Evolutionary conservation across 192 early-diverging fungal species (phyloP).

Genomic region (Umbelopsis isabellina): DNA sequence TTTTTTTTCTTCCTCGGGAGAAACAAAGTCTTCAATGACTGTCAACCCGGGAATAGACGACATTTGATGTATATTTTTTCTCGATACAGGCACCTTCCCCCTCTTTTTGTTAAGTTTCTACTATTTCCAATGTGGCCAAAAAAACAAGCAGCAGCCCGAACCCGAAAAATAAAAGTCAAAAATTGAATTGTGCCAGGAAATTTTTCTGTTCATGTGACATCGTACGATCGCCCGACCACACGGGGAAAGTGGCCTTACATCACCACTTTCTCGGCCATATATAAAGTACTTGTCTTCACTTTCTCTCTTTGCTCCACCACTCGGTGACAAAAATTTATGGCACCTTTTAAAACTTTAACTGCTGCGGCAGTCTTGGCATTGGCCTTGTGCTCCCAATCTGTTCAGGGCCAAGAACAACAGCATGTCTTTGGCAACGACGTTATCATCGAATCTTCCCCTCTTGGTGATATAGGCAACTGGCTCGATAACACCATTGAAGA

Average conservation of each 20-base stretch:
- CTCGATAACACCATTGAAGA: not conserved
- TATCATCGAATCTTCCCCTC: not conserved
- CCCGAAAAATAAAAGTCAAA: not conserved
- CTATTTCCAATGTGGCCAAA: not conserved
- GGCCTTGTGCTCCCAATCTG: not conserved
- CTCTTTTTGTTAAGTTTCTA: too few relatives aligned
- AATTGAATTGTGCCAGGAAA: too few relatives aligned
- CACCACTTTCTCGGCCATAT: not conserved
- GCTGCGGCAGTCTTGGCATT: constrained; percentile 6
- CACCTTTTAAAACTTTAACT: constrained; percentile 15
- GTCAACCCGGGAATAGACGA: constrained; percentile 39
- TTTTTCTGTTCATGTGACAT: constrained; percentile 7
- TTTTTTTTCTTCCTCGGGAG: constrained; percentile 46
- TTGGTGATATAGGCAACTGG: constrained; percentile 8
- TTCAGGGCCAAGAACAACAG: not conserved
- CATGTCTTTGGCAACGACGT: not conserved
- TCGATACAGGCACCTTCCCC: too few relatives aligned
- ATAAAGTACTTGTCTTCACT: not conserved
- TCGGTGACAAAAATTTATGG: not conserved
- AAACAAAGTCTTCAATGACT: constrained; percentile 53
- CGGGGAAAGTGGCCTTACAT: not conserved
- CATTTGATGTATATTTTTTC: not conserved
- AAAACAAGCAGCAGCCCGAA: not conserved
- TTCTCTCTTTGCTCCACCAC: constrained; percentile 1
- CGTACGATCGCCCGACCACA: not conserved